Evolutionary conservation across 2,329 filamentous ascomycete species (phyloP), one percentile per base, ranked within the genome.

Genomic region (Ascosphaera apis): DNA sequence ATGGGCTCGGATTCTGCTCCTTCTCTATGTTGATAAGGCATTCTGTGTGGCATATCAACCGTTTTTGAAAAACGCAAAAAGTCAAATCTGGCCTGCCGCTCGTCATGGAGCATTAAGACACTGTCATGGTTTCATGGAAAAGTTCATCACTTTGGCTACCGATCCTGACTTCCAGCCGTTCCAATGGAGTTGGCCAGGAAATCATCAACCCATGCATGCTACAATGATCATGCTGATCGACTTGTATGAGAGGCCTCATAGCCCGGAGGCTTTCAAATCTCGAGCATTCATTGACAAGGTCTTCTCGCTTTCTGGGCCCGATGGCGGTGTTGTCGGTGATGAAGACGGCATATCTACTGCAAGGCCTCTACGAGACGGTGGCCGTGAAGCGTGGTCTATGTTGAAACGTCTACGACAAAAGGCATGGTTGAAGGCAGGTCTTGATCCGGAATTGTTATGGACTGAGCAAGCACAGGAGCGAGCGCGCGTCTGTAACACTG

Each of bases 301-400:
- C 18, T 58, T 62, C 40, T 55, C 57, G 2, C 48, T 62, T 3
- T 57, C 56, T 6, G 55, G 55, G 0, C 57, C 58, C 0, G 57
- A 60, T 34, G 53, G 55, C 12, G 59, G 58, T 1, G 57, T 62
- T 3, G 57, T 61, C 2, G 57, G 58, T 17, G 56, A 56, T 3
- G 54, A 60, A 43, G 54, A 62, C 39, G 58, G 58, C 12, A 48
- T 58, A 19, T 54, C 56, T 4, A 54, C 53, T 1, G 54, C 57
- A 35, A 46, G 58, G 15, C 59, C 58, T 1, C 39, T 63, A 2
- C 56, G 58, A 37, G 59, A 62, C 35, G 59, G 59, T 12, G 60
- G 59, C n/a, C 52, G 54, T 32, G 58, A 62, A 46, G 59, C 58
- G 8, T 62, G 59, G 59, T 54, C 57, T 34, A 61, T 62, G 59